A percentile compares a stretch with the other conserved stretches of the same genome.
Conservation (phyloP, 1,284 basidiomycete species). For the Leccinum fallax region DNA sequence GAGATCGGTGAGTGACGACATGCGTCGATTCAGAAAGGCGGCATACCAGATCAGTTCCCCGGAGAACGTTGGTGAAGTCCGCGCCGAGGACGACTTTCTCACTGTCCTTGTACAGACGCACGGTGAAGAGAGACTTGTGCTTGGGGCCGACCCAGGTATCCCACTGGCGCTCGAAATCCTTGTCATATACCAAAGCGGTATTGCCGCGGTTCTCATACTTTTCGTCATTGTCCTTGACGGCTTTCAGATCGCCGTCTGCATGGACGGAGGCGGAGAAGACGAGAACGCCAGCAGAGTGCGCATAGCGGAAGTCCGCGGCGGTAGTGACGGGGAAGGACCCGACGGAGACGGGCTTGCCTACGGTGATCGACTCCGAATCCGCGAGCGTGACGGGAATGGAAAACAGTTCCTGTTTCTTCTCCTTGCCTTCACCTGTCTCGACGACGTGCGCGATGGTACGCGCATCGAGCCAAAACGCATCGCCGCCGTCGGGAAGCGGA, state of each 20-base stretch:
- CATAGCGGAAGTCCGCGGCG: slow-evolving; percentile 72
- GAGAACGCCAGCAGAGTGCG: slow-evolving; percentile 48
- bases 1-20: slow-evolving; percentile 5
- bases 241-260: slow-evolving; percentile 67
- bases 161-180: slow-evolving; percentile 83
- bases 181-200: slow-evolving; percentile 78
- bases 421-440: slow-evolving; percentile 48
- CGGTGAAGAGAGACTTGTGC: slow-evolving; percentile 67
- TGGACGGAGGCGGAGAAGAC: slow-evolving; percentile 83
- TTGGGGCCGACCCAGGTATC: slow-evolving; percentile 85
- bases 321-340: slow-evolving; percentile 67
- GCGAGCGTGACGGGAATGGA: slow-evolving; percentile 52
- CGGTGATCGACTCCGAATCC: slow-evolving; percentile 28
- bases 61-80: slow-evolving; percentile 60
- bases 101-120: slow-evolving; percentile 52
- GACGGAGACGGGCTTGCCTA: slow-evolving; percentile 44
- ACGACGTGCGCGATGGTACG: slow-evolving; percentile 71
- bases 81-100: slow-evolving; percentile 55
- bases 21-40: slow-evolving; percentile 1
- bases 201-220: slow-evolving; percentile 73
- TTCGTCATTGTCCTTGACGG: slow-evolving; percentile 68
- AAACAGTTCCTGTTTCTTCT: slow-evolving; percentile 56
- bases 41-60: slow-evolving; percentile 65
- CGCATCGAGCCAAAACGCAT: slow-evolving; percentile 74
- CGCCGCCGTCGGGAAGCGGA: slow-evolving; percentile 62